Base-by-base conservation (phyloP, 2,329 filamentous ascomycete species). In the Fusarium sororula region DNA sequence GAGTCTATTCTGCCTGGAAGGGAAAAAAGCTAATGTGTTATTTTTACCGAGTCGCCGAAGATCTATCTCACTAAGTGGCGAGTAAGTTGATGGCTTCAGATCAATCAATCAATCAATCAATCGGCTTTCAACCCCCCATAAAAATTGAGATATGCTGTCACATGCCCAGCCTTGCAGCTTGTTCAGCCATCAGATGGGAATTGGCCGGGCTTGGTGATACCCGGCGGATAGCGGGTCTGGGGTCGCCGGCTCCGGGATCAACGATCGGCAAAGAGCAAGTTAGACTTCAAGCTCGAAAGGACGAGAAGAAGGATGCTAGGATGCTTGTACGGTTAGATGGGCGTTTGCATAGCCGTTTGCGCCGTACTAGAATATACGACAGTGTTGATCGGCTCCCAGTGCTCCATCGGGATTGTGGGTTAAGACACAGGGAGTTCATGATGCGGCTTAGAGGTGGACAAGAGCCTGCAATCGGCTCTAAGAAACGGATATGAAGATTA, bases 391-490 rank as follows among this genome's bases (percentile, higher is more conserved):
- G 32, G 38, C 28, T 32, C 47, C 14, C 39, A 54, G 57, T 65
- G 47, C 47, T 38, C 41, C 32, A 58, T 58, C 37, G 26, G 20
- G 44, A 18, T 17, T 30, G 42, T 61, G 28, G 51, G 61, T 35
- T 41, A 44, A 8, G 35, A 42, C 38, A 22, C 28, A 61, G 20
- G 9, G 41, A 50, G 24, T 45, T 54, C 17, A 63, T 32, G 47
- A 73, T 73, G 72, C 66, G 64, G 66, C 65, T 74, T 59, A 74
- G 68, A 62, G 67, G 62, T 50, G 53, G 45, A 24, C 42, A 51
- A 56, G 41, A 54, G 30, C 58, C 38, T 17, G 24, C 11, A 38
- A 55, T 42, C 55, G 53, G 47, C 24, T 37, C 53, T 22, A 41
- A 69, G 42, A 57, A 64, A 64, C 20, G 63, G 62, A 66, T 47